Evolutionary conservation across 441 rosid genomes (phyloP), one percentile per base, ranked within the genome.

Genomic region (Gossypium aridum): DNA sequence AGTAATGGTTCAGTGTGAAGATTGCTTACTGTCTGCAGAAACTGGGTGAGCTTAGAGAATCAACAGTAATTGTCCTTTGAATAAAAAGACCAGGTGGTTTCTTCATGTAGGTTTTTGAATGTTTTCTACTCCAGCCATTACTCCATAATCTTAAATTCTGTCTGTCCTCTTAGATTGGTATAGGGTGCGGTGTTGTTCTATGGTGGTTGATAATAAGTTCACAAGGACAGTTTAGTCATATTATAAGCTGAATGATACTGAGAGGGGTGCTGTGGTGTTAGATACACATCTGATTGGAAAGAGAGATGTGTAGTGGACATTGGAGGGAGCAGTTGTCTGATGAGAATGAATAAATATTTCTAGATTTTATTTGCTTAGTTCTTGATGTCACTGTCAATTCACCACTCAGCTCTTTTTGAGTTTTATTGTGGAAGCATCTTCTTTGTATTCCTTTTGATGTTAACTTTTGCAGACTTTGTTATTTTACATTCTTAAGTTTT

Each of bases 251-350:
- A 67, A 49, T 67, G 72, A 49, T 68, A 25, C 4, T 12, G 59
- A 68, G 39, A 49, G 20, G 72, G 61, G 45, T 51, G 49, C 57
- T 67, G 25, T 51, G 43, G 72, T 69, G 61, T n/a, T 69, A 53
- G 72, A 51, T 69, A 34, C 60, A 25, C 34, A 26, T 16, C 61
- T 28, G 45, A 69, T 53, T 69, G 26, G 60, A 69, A 69, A 26
- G 61, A 53, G 60, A 26, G 16, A 28, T 69, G 2, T 53, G 25
- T 39, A 9, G 43, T 47, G 23, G 37, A 47, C 72, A 22, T 20
- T 7, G 56, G 60, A 25, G 22, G 28, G 39, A 68, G 59, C 22
- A 49, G 60, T 49, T 51, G 72, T 13, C 47, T 26, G 45, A 69
- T 69, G 61, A 26, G 25, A 51, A 53, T 69, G n/a, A 26, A 69